Evolutionary conservation across 805 yeast species (phyloP).

Genomic region (Ogataea henricii): DNA sequence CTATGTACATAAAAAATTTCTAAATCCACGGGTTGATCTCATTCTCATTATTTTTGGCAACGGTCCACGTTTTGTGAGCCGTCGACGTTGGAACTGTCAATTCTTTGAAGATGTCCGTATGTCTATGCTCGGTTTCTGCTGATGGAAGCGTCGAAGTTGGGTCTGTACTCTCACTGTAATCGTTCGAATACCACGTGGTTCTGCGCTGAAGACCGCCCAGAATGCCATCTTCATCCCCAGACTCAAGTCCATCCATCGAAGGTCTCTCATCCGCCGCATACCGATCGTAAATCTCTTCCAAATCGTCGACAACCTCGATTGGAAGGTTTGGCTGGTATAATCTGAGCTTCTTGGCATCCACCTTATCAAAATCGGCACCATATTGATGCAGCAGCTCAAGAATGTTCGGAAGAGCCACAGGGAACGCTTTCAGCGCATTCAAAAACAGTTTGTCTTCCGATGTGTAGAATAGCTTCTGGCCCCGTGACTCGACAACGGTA

Average conservation of each 20-base stretch:
- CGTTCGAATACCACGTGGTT: constrained; percentile 3
- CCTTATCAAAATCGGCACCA: constrained; percentile 75
- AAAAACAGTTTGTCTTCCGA: constrained; percentile 41
- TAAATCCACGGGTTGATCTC: constrained; percentile 68
- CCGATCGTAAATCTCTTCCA: constrained; percentile 66
- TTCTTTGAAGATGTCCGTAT: constrained; percentile 49
- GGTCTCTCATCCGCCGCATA: constrained; percentile 25
- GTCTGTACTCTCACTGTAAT: background rate
- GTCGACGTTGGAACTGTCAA: constrained; percentile 50
- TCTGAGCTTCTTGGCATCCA: constrained; percentile 52
- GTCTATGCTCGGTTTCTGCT: constrained; percentile 27
- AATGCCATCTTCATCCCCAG: constrained; percentile 19
- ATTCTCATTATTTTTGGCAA: constrained; percentile 44
- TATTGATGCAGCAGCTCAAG: constrained; percentile 72
- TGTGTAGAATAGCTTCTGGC: constrained; percentile 24
- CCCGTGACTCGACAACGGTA: constrained; percentile 16
- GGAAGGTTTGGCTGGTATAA: constrained; percentile 75
- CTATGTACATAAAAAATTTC: background rate
- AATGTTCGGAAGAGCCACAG: constrained; percentile 69
- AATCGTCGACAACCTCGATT: constrained; percentile 63
- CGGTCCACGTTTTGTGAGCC: constrained; percentile 57
- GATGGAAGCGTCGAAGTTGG: constrained; percentile 9
- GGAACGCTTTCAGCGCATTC: constrained; percentile 54
- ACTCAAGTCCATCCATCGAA: constrained; percentile 11
- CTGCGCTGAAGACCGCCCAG: constrained; percentile 7